These are phyloP conservation scores for Fusarium camptoceras DNA, from an alignment of 2,329 filamentous ascomycete genomes.

Conservation along the genomic window DNA sequence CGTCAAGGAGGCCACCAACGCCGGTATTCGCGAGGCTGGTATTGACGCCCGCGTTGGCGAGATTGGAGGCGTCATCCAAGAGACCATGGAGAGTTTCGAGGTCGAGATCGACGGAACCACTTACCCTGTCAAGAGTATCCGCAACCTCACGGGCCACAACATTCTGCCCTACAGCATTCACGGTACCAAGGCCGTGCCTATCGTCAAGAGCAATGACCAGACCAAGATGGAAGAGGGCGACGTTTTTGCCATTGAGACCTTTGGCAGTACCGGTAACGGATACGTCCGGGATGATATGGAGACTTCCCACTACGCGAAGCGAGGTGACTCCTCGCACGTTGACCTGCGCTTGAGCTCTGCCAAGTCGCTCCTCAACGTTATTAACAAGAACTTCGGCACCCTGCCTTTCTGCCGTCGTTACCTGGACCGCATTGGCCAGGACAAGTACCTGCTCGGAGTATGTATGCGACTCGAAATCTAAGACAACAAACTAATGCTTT, in stretches of 20 bases:
- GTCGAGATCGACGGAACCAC: constrained; percentile 83
- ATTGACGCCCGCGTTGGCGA: constrained; percentile 92
- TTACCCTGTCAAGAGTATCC: constrained; percentile 84
- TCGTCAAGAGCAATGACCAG: constrained; percentile 87
- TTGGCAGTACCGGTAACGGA: constrained; percentile 91
- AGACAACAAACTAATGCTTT: constrained; percentile 15
- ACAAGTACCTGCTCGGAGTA: constrained; percentile 92
- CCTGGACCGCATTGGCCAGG: constrained; percentile 90
- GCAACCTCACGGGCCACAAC: constrained; percentile 89
- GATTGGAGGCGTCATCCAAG: constrained; percentile 85
- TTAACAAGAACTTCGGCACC: constrained; percentile 97
- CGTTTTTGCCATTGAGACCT: constrained; percentile 95
- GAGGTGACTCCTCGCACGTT: constrained; percentile 77
- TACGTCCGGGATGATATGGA: constrained; percentile 90
- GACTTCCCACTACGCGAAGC: constrained; percentile 87
- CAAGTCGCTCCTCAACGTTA: constrained; percentile 85
- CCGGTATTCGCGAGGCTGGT: constrained; percentile 85
- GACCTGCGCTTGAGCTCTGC: constrained; percentile 83
- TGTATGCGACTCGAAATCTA: constrained; percentile 45
- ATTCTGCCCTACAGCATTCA: constrained; percentile 92
- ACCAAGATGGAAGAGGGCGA: constrained; percentile 99
- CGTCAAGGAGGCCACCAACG: constrained; percentile 82
- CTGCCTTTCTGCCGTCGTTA: constrained; percentile 92
- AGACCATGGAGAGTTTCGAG: constrained; percentile 94
- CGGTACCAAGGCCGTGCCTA: constrained; percentile 91